Conservation (phyloP, 371 early-diverging fungal species). For the Umbelopsis sp. region DNA sequence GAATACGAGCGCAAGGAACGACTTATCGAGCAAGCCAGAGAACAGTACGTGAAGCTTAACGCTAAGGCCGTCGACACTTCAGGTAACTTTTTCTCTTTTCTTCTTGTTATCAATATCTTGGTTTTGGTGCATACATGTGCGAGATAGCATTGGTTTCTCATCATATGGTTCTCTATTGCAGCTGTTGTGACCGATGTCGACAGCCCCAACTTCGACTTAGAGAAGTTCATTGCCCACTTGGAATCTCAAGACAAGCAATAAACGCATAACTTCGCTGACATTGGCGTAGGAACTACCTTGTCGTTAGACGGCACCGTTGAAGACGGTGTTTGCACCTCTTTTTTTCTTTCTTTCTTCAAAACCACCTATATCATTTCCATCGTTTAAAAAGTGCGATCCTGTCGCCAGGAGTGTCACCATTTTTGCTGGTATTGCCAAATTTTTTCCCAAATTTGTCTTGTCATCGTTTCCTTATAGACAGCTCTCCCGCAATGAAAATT, state of each 20-base stretch:
- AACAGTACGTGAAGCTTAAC: conserved; percentile 67
- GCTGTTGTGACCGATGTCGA: conserved; percentile 61
- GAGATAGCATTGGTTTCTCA: too few species aligned
- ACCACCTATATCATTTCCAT: conserved; percentile 11
- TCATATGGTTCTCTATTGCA: conserved; percentile 20
- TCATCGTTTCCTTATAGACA: conserved; percentile 17
- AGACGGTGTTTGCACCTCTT: not conserved
- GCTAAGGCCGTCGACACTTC: conserved; percentile 24
- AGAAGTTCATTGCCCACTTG: conserved; percentile 58
- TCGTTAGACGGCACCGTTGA: conserved; percentile 8
- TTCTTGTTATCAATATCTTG: not conserved
- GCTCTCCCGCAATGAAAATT: conserved; percentile 18
- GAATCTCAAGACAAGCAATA: conserved; percentile 37
- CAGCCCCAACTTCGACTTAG: conserved; percentile 69
- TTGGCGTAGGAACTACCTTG: conserved; percentile 6
- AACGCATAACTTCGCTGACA: conserved; percentile 11
- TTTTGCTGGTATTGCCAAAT: conserved; percentile 17
- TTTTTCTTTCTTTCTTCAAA: not conserved
- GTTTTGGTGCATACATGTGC: too few species aligned
- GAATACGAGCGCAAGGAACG: conserved; percentile 70
- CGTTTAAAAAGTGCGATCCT: conserved; percentile 12
- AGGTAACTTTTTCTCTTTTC: conserved; percentile 21
- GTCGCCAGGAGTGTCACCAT: conserved; percentile 12
- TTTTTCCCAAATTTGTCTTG: conserved; percentile 10
- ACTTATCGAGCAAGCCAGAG: conserved; percentile 74